phyloP scores from a whole-genome alignment of 345 rosid species.

The Moringa oleifera region DNA sequence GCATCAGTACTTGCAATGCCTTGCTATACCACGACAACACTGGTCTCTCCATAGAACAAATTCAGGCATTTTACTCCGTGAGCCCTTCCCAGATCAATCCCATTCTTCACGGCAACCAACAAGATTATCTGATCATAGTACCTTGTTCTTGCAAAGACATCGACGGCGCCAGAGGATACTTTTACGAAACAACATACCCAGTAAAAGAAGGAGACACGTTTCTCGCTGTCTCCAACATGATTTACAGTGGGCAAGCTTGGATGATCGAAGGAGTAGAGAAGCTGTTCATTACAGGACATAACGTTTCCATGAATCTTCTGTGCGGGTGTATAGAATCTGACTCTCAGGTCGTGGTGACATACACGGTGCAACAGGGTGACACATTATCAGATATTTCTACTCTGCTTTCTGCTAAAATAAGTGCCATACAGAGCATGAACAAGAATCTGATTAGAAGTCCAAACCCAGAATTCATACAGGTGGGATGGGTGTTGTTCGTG shows the following conservation, averaged over 20 bases:
- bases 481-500: conserved; percentile 45
- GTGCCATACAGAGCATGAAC: conserved; percentile 32
- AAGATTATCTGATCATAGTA: conserved; percentile 41
- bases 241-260: conserved; percentile 47
- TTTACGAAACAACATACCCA: conserved; percentile 31
- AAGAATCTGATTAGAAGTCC: conserved; percentile 11
- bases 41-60: conserved; percentile 14
- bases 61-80: conserved; percentile 39
- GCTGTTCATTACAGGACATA: conserved; percentile 1
- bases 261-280: conserved; percentile 22
- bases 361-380: conserved; percentile 53
- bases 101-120: conserved; percentile 10
- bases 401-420: conserved; percentile 25
- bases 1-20: conserved; percentile 25
- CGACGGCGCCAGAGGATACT: conserved; percentile 32
- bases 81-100: conserved; percentile 24
- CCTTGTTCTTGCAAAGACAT: conserved; percentile 41
- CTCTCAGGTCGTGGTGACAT: conserved; percentile 40
- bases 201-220: conserved; percentile 30
- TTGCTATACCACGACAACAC: conserved; percentile 35
- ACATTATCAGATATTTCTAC: conserved; percentile 30
- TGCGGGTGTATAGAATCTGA: conserved; percentile 44
- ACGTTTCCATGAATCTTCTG: conserved; percentile 30
- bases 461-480: conserved; percentile 15
- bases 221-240: conserved; percentile 18